These are phyloP conservation scores for Lodderomyces orthopsilosis DNA, from an alignment of 1,139 yeast genomes.

Conservation along the genomic window DNA sequence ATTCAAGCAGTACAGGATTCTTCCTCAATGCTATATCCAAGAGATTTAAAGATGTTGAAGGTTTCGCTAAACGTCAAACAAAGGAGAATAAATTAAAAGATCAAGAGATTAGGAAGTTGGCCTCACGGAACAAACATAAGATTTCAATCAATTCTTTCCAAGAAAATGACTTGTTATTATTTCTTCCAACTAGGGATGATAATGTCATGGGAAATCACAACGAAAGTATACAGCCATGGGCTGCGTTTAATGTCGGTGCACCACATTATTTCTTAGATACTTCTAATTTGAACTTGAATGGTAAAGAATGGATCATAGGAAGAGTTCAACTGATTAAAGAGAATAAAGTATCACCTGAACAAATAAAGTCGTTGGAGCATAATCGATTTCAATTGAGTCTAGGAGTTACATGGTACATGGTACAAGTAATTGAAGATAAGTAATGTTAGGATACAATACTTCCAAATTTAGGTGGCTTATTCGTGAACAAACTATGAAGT, in stretches of 20 bases:
- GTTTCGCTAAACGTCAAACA: slow-evolving; percentile 82
- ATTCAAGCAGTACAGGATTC: slow-evolving; percentile 29
- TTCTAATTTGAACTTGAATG: slow-evolving; percentile 17
- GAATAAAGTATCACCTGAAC: slow-evolving; percentile 39
- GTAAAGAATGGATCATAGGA: slow-evolving; percentile 73
- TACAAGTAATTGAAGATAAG: slow-evolving; percentile 41
- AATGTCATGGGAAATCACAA: slow-evolving; percentile 20
- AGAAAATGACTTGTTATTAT: slow-evolving; percentile 72
- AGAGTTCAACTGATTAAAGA: slow-evolving; percentile 52
- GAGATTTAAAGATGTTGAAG: slow-evolving; percentile 86
- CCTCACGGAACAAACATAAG: slow-evolving; percentile 43
- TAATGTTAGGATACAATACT: too few species aligned
- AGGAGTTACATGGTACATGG: slow-evolving; percentile 50
- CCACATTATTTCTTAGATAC: slow-evolving; percentile 65
- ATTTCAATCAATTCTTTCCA: slow-evolving; percentile 67
- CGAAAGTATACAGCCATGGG: slow-evolving; percentile 65
- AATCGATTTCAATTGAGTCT: slow-evolving; percentile 51
- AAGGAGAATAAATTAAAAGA: slow-evolving; percentile 63
- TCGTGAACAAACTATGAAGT: too few species aligned
- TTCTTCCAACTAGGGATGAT: slow-evolving; percentile 69
- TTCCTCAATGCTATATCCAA: slow-evolving; percentile 67
- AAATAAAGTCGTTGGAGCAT: slow-evolving; percentile 22
- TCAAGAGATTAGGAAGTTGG: slow-evolving; percentile 38
- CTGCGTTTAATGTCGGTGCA: slow-evolving; percentile 79
- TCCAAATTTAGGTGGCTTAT: too few species aligned